Conservation (phyloP, 768 basidiomycete genomes). For the Lactifluus pinguis region DNA sequence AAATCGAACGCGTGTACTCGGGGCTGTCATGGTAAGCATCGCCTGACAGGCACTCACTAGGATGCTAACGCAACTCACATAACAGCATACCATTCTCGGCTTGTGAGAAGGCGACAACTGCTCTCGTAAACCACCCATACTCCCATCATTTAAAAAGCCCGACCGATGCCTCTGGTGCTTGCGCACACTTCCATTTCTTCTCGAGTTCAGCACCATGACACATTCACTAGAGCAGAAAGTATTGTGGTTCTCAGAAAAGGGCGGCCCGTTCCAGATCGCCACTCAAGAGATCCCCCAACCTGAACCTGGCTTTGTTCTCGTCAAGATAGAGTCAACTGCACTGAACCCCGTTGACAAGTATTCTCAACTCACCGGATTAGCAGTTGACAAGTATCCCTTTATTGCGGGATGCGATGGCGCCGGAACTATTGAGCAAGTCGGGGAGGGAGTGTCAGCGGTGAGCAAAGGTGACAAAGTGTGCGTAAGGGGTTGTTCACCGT, state of each 20-base stretch:
- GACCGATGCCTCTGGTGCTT: too few species aligned
- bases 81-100: neutral
- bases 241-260: neutral
- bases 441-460: slow-evolving; percentile 22
- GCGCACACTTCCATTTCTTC: neutral
- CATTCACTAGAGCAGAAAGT: slow-evolving; percentile 1
- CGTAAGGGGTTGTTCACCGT: neutral
- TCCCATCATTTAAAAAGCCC: too few species aligned
- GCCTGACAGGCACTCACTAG: neutral
- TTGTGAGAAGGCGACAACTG: neutral
- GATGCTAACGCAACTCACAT: too few species aligned
- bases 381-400: slow-evolving; percentile 20
- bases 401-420: slow-evolving; percentile 22
- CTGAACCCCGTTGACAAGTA: slow-evolving; percentile 21
- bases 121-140: neutral
- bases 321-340: slow-evolving; percentile 15
- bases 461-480: slow-evolving; percentile 25
- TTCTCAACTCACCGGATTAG: slow-evolving; percentile 12
- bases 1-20: neutral
- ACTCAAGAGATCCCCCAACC: slow-evolving; percentile 11
- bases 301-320: slow-evolving; percentile 16
- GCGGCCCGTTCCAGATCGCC: neutral
- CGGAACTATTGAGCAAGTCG: slow-evolving; percentile 23
- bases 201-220: slow-evolving; percentile 1
- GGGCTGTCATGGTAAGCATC: neutral